phyloP scores from a whole-genome alignment of 139 green algal species.

The Astrephomene gubernaculifera region DNA sequence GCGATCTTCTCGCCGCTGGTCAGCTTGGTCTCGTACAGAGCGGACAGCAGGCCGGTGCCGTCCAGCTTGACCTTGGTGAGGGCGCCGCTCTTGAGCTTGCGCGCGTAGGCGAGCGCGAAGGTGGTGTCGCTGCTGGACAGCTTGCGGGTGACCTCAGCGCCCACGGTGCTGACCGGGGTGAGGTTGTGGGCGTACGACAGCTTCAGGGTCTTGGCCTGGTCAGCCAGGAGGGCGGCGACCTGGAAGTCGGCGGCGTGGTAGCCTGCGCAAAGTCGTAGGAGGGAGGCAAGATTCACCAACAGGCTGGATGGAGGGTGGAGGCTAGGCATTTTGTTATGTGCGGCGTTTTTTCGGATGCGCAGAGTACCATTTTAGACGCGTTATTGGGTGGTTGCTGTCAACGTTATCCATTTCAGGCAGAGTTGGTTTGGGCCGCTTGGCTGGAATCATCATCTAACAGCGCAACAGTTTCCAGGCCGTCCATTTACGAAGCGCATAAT shows the following conservation, averaged over 20 bases:
- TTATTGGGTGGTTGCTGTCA: too few relatives aligned
- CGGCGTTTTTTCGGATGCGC: too few relatives aligned
- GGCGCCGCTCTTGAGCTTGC: constrained; percentile 47
- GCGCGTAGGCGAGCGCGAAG: constrained; percentile 52
- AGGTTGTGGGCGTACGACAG: constrained; percentile 51
- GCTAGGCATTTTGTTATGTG: too few relatives aligned
- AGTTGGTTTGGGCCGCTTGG: too few relatives aligned
- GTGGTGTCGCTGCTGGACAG: constrained; percentile 37
- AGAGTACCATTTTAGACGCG: too few relatives aligned
- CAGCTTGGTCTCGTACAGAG: constrained; percentile 64
- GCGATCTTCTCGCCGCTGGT: constrained; percentile 55
- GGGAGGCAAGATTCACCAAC: too few relatives aligned
- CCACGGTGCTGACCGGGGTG: constrained; percentile 19
- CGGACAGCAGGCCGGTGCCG: constrained; percentile 45
- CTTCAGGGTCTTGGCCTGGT: constrained; percentile 45
- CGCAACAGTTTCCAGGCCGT: too few relatives aligned
- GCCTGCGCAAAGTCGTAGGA: neutral
- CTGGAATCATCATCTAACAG: too few relatives aligned
- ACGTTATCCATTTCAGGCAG: too few relatives aligned
- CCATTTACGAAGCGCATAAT: too few relatives aligned
- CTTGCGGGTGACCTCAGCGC: constrained; percentile 56
- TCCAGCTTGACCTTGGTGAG: constrained; percentile 60
- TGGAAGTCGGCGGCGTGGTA: constrained; percentile 61
- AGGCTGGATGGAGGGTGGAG: too few relatives aligned
- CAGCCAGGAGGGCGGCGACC: constrained; percentile 41